Base-by-base conservation (phyloP, 129 eudicot species). In the Artemisia tridentata region DNA sequence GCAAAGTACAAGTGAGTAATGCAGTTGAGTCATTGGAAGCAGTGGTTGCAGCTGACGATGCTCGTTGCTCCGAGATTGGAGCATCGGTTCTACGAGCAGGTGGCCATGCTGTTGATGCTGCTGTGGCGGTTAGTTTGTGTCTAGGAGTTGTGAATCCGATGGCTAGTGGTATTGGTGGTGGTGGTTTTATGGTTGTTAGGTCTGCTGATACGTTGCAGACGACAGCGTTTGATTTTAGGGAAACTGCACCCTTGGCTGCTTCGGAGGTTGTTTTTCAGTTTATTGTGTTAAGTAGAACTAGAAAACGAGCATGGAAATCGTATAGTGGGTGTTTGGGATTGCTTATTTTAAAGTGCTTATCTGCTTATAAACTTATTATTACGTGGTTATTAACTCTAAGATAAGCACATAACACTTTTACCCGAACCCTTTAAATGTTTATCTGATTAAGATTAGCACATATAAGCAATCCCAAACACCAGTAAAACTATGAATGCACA, bases 41-140 rank as follows among this genome's bases (percentile, higher is more conserved):
- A 20, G 95, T 92, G 67, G 98, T 92, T 66, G 98, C 98, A 16
- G 96, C 98, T 14, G 98, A 92, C 70, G 96, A 92, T 70, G 92
- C 78, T 13, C 86, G 98, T 10, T 92, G 98, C 86, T 92, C 98
- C 8, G 83, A 89, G 69, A 84, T 92, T 41, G 98, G 96, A 8
- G 80, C 67, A 8, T 85, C 82, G 19, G 72, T 79, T n/a, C 95
- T 93, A 17, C 75, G 79, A 47, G 50, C 19, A 10, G 96, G 96
- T 1, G 98, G 98, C 8, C 98, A 92, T 52, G 98, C 96, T 0
- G 95, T 92, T 68, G 96, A 92, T 85, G 91, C 98, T 23, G 82
- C 98, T 5, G 98, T 92, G 52, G 91, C 96, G 3, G 80, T 81
- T 14, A 88, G 95, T 46, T 21, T 87, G 67, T 92, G 98, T 86